A percentile compares a stretch with the other conserved stretches of the same genome.
Conservation (phyloP, 164 flowering plant genomes). For the Aristolochia contorta region DNA sequence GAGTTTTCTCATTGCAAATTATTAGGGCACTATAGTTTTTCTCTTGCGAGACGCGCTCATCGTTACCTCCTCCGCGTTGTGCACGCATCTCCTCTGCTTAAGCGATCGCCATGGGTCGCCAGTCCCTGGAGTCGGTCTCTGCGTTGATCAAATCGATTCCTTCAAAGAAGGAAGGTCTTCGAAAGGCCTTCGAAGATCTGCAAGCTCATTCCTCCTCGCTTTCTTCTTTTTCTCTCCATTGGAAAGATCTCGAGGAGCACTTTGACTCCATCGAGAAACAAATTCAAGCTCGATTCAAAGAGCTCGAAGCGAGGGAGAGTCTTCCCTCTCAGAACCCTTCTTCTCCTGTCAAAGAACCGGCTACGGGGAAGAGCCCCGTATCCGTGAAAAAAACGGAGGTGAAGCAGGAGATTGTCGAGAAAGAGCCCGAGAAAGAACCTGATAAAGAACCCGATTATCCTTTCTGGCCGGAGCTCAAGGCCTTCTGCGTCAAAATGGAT, state of each 20-base stretch:
- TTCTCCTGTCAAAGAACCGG: not conserved
- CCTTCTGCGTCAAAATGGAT: conserved; percentile 45
- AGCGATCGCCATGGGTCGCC: too few species aligned
- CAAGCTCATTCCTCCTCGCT: conserved; percentile 28
- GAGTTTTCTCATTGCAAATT: too few species aligned
- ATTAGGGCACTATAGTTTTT: too few species aligned
- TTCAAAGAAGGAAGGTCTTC: conserved; percentile 30
- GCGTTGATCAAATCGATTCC: conserved; percentile 24
- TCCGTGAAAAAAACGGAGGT: too few species aligned
- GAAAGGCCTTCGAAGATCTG: conserved; percentile 33
- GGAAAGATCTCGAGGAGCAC: conserved; percentile 60
- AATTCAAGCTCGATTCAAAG: conserved; percentile 16
- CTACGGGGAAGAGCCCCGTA: not conserved
- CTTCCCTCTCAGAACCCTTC: not conserved
- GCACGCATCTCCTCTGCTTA: too few species aligned
- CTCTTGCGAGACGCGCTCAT: too few species aligned
- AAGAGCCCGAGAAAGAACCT: too few species aligned
- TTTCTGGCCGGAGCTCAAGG: conserved; percentile 30
- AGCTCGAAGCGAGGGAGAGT: conserved; percentile 12
- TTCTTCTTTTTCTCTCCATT: conserved; percentile 39
- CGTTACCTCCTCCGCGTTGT: too few species aligned
- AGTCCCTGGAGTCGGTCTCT: conserved; percentile 20
- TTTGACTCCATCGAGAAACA: conserved; percentile 34
- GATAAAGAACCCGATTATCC: not conserved
- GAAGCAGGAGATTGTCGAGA: not conserved